Conservation (phyloP, 1,284 basidiomycete genomes). For the Melampsora larici-populina region DNA sequence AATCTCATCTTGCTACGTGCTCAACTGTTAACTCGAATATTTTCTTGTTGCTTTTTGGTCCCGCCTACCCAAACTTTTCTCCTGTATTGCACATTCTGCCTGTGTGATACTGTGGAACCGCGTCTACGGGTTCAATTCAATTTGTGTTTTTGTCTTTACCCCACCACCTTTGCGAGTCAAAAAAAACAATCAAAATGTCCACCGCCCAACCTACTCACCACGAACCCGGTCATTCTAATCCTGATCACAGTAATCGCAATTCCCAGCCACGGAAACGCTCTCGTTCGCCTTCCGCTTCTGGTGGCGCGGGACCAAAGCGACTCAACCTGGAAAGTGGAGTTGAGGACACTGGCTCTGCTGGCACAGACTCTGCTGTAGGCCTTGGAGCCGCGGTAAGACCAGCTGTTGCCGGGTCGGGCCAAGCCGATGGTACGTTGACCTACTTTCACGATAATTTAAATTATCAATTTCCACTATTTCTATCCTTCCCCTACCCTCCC, state of each 20-base stretch:
- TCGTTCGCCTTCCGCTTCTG: constrained; percentile 9
- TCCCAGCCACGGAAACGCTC: constrained; percentile 25
- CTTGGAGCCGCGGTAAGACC: constrained; percentile 14
- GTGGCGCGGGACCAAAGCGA: constrained; percentile 13
- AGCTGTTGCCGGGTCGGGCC: neutral
- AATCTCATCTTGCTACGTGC: no score
- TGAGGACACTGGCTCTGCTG: neutral
- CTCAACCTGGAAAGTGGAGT: constrained; percentile 11
- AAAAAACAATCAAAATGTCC: constrained; percentile 18
- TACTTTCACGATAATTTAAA: neutral
- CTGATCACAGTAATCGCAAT: neutral
- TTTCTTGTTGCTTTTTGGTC: neutral
- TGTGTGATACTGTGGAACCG: neutral
- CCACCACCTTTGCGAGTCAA: neutral
- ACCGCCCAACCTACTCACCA: neutral
- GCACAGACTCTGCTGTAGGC: neutral
- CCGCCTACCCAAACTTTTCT: no score
- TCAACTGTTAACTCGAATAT: neutral
- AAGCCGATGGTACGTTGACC: neutral
- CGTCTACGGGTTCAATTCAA: neutral
- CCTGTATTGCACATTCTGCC: neutral
- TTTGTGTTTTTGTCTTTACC: neutral
- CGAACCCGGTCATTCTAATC: neutral
- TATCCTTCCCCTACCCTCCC: neutral
- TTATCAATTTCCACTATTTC: neutral